Evolutionary conservation across 2,329 filamentous ascomycete species (phyloP), one percentile per base, ranked within the genome.

Genomic region (Tolypocladium ovalisporum): DNA sequence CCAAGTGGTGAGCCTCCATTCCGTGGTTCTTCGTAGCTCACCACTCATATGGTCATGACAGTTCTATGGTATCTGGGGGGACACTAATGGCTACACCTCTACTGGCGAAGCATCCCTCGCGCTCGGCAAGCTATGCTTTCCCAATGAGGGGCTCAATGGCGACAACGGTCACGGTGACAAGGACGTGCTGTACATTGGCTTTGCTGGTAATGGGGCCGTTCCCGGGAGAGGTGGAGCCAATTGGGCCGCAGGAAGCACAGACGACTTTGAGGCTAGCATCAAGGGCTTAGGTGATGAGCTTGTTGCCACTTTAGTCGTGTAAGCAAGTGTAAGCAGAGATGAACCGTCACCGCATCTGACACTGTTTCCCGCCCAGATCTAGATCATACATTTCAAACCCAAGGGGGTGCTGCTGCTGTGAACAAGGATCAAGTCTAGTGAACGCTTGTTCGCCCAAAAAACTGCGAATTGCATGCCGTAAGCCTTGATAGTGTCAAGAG

Each of bases 11-110:
- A 39, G 36, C 19, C 17, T 39, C 7, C 7, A 3, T 39, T 15
- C 15, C 4, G 3, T 19, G 13, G 36, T 19, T 39, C 36, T 12
- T 5, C 3, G n/a, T 17, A 19, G 12, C 36, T 19, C 19, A 39
- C 17, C 36, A 39, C 36, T 8, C n/a, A n/a, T 19, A 19, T 19
- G 9, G 17, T 2, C 3, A 12, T 19, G 19, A 39, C 12, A 39
- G 36, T 39, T 39, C 36, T 39, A 39, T 15, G 36, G 78, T 6
- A 39, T 39, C 19, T 39, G 12, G 36, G 36, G 36, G 36, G 36
- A 39, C 15, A 39, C 36, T 4, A 39, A 39, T 19, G 36, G 36
- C 36, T 39, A 15, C 12, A 39, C 36, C 36, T 39, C 36, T 15
- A 39, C 36, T 19, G 36, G 36, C 36, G 36, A 39, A 39, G 36